phyloP scores from a whole-genome alignment of 2,329 filamentous ascomycete species.

The Hypoxylon sp. region DNA sequence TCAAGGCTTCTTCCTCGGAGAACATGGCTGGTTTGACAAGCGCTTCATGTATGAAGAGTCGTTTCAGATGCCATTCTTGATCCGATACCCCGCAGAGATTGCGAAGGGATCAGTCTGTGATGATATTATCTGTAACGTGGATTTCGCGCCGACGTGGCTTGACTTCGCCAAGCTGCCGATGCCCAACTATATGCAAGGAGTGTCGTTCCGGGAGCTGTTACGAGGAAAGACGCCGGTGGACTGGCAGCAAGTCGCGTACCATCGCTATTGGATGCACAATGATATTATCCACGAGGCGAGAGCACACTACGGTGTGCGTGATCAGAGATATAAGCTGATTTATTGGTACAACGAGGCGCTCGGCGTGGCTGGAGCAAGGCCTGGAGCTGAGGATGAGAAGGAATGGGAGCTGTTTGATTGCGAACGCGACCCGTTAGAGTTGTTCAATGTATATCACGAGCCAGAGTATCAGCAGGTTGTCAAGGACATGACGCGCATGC shows the following conservation, averaged over 20 bases:
- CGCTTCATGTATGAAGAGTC: slow-evolving; percentile 71
- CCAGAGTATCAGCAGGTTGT: slow-evolving; percentile 58
- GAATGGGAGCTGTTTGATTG: slow-evolving; percentile 71
- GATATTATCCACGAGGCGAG: slow-evolving; percentile 65
- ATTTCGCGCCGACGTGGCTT: slow-evolving; percentile 67
- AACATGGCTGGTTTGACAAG: slow-evolving; percentile 72
- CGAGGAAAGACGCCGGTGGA: slow-evolving; percentile 57
- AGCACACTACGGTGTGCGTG: slow-evolving; percentile 67
- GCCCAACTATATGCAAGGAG: slow-evolving; percentile 68
- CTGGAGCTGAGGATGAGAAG: slow-evolving; percentile 58
- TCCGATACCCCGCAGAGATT: slow-evolving; percentile 63
- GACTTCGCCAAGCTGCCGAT: slow-evolving; percentile 60
- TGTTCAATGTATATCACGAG: slow-evolving; percentile 64
- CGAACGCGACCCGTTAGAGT: slow-evolving; percentile 64
- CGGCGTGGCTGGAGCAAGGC: slow-evolving; percentile 61
- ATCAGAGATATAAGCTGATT: slow-evolving; percentile 69
- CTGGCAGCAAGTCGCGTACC: slow-evolving; percentile 68
- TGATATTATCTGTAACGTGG: slow-evolving; percentile 68
- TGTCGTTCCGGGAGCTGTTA: slow-evolving; percentile 60
- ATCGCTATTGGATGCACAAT: slow-evolving; percentile 71
- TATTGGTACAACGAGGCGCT: slow-evolving; percentile 70
- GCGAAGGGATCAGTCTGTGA: slow-evolving; percentile 57
- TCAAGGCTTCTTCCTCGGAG: slow-evolving; percentile 70
- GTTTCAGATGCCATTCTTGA: slow-evolving; percentile 70
- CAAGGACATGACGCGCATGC: slow-evolving; percentile 57